A percentile compares a stretch with the other conserved stretches of the same genome.
These are phyloP conservation scores for Coprinopsis cinerea DNA, from an alignment of 768 basidiomycete species.

Conservation along the genomic window DNA sequence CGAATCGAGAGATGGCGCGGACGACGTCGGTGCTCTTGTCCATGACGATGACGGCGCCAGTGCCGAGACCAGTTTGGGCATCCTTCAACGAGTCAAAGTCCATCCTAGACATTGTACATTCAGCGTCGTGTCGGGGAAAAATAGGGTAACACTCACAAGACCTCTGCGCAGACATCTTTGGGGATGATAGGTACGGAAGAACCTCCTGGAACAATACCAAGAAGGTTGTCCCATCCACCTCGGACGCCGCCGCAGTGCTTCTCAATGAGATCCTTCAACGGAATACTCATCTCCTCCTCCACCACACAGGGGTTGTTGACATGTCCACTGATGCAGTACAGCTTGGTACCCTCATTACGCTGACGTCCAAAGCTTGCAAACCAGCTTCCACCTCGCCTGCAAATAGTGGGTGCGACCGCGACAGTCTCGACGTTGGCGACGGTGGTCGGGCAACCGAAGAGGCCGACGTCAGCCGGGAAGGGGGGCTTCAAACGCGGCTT, in stretches of 20 bases:
- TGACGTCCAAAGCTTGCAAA: conserved; percentile 90
- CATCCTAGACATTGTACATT: conserved; percentile 52
- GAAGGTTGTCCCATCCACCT: conserved; percentile 95
- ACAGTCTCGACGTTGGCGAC: conserved; percentile 99
- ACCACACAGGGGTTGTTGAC: conserved; percentile 98
- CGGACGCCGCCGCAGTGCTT: conserved; percentile 94
- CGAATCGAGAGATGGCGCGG: conserved; percentile 89
- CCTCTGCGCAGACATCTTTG: conserved; percentile 75
- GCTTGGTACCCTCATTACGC: conserved; percentile 93
- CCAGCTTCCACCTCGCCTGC: conserved; percentile 83
- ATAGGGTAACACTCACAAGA: conserved; percentile 57
- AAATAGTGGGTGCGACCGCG: conserved; percentile 95
- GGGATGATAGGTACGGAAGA: conserved; percentile 92
- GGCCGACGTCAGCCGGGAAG: conserved; percentile 96
- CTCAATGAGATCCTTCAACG: conserved; percentile 87
- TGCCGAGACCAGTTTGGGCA: conserved; percentile 93
- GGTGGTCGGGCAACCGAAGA: conserved; percentile 96
- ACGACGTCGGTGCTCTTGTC: conserved; percentile 96
- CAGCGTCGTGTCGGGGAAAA: not conserved
- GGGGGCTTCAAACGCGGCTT: conserved; percentile 97
- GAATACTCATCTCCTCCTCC: conserved; percentile 99
- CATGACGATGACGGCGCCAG: conserved; percentile 99
- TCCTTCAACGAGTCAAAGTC: conserved; percentile 98
- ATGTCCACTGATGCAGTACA: conserved; percentile 94
- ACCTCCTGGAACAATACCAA: conserved; percentile 96